phyloP scores from a whole-genome alignment of 2,329 filamentous ascomycete genomes.

The Paracoccidioides brasiliensis region DNA sequence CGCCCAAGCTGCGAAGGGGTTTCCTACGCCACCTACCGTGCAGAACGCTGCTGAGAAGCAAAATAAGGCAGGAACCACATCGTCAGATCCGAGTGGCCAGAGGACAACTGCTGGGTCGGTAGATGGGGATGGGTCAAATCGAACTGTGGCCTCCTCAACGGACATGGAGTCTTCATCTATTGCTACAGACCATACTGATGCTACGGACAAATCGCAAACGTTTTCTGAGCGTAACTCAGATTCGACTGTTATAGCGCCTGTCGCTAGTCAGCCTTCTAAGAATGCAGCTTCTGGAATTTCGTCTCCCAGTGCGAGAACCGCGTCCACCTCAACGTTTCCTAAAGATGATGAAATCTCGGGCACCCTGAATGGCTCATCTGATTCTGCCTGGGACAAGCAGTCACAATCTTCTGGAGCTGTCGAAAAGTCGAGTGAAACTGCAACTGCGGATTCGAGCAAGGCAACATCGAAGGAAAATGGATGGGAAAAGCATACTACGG shows the following conservation, averaged over 20 bases:
- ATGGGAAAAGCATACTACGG: conserved; percentile 47
- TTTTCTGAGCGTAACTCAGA: conserved; percentile 24
- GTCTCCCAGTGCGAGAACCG: conserved; percentile 43
- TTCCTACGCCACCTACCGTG: conserved; percentile 38
- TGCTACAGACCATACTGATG: conserved; percentile 33
- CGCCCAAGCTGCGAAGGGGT: conserved; percentile 85
- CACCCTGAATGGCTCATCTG: conserved; percentile 44
- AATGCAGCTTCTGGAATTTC: conserved; percentile 29
- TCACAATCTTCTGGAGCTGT: conserved; percentile 49
- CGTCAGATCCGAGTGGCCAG: conserved; percentile 19
- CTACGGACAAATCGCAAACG: conserved; percentile 26
- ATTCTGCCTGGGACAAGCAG: conserved; percentile 55
- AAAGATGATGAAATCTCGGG: conserved; percentile 51
- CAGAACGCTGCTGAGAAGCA: conserved; percentile 26
- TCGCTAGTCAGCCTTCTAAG: conserved; percentile 16
- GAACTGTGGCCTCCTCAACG: conserved; percentile 5
- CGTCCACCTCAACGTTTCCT: conserved; percentile 39
- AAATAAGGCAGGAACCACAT: conserved; percentile 18
- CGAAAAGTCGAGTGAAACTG: conserved; percentile 38
- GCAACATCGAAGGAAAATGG: conserved; percentile 41
- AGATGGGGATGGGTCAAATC: conserved; percentile 17
- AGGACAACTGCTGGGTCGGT: conserved; percentile 19
- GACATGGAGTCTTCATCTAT: conserved; percentile 24
- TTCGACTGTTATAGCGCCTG: conserved; percentile 15
- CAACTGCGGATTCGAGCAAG: conserved; percentile 33